Conservation (phyloP, 495 filamentous ascomycete species). For the Cercophora scortea region DNA sequence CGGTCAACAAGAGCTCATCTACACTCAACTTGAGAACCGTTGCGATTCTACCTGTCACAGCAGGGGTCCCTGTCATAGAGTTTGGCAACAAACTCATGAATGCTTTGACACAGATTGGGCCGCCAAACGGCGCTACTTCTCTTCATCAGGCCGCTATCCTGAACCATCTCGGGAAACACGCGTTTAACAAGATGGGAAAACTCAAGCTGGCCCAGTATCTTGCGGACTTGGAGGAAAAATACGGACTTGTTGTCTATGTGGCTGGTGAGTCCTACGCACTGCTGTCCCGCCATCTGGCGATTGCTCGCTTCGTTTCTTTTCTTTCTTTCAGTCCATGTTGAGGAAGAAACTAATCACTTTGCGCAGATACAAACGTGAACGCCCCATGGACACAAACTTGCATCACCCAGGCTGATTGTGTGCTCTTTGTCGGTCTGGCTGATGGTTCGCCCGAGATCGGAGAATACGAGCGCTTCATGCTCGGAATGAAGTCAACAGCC, state of each 20-base stretch:
- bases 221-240: slow-evolving; percentile 95
- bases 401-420: slow-evolving; percentile 92
- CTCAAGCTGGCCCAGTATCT: slow-evolving; percentile 93
- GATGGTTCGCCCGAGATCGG: slow-evolving; percentile 86
- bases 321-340: neutral
- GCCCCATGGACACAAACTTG: slow-evolving; percentile 98
- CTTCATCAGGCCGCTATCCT: slow-evolving; percentile 90
- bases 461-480: slow-evolving; percentile 90
- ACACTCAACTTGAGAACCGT: slow-evolving; percentile 90
- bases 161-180: slow-evolving; percentile 89
- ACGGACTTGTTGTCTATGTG: slow-evolving; percentile 89
- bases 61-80: slow-evolving; percentile 88
- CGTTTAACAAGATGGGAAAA: slow-evolving; percentile 96
- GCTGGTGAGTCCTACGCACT: slow-evolving; percentile 50
- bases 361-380: slow-evolving; percentile 80
- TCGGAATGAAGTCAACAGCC: slow-evolving; percentile 96
- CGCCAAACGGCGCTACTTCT: slow-evolving; percentile 81
- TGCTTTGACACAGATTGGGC: slow-evolving; percentile 80
- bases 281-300: neutral
- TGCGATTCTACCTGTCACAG: slow-evolving; percentile 81
- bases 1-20: slow-evolving; percentile 62
- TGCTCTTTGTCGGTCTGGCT: slow-evolving; percentile 83
- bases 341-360: slow-evolving; percentile 16
- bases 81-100: slow-evolving; percentile 86
- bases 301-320: neutral